Conservation (phyloP, 805 yeast species). For the Kazachstania kunashirensis region DNA sequence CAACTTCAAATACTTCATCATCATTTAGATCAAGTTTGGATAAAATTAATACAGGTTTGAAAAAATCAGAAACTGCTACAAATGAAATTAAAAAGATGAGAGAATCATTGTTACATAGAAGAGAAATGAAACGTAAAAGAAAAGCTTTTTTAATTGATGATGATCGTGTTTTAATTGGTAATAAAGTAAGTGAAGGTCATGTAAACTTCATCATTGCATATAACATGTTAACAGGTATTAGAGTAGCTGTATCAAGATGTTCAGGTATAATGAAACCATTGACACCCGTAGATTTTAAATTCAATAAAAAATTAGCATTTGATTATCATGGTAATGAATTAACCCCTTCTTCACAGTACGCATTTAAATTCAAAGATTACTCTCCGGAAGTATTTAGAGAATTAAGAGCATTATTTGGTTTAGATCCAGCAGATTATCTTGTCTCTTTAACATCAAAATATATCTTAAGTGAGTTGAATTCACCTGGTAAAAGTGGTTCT, state of each 20-base stretch:
- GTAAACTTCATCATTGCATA: constrained; percentile 89
- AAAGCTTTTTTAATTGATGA: constrained; percentile 41
- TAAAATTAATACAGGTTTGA: constrained; percentile 16
- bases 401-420: constrained; percentile 64
- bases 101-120: constrained; percentile 36
- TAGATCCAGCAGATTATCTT: constrained; percentile 93
- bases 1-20: neutral
- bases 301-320: constrained; percentile 73
- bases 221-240: constrained; percentile 92
- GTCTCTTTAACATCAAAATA: constrained; percentile 88
- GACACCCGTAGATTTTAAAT: constrained; percentile 54
- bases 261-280: constrained; percentile 75
- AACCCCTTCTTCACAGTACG: constrained; percentile 90
- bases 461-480: constrained; percentile 80
- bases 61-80: constrained; percentile 31
- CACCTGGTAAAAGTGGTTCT: constrained; percentile 96
- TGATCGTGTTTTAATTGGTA: constrained; percentile 55
- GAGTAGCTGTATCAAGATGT: constrained; percentile 89
- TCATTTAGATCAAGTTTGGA: constrained; percentile 4
- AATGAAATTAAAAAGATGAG: constrained; percentile 44
- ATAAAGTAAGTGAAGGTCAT: constrained; percentile 85
- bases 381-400: constrained; percentile 91
- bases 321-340: constrained; percentile 78
- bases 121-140: constrained; percentile 36
- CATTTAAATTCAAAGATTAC: constrained; percentile 93